These are phyloP conservation scores for Arthroderma uncinatum DNA, from an alignment of 2,329 filamentous ascomycete genomes.

Conservation along the genomic window DNA sequence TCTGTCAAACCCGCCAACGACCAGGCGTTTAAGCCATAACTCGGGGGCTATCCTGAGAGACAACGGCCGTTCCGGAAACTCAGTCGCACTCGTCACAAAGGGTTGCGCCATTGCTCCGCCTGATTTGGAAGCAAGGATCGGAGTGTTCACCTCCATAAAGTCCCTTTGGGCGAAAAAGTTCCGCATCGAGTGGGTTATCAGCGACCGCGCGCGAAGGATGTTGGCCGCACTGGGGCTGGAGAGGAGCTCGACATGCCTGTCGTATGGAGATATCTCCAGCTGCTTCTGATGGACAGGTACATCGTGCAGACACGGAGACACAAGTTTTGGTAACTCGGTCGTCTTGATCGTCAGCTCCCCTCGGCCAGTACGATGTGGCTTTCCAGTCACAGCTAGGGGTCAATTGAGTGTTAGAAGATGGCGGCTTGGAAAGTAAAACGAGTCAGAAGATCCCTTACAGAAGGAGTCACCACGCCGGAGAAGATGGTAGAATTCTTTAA, in stretches of 20 bases:
- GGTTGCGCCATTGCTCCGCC: slow-evolving; percentile 82
- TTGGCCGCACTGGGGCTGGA: slow-evolving; percentile 59
- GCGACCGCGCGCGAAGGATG: slow-evolving; percentile 60
- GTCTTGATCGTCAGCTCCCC: slow-evolving; percentile 68
- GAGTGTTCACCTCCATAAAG: slow-evolving; percentile 84
- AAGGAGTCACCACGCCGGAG: slow-evolving; percentile 74
- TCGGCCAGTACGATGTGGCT: slow-evolving; percentile 55
- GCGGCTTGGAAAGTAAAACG: slow-evolving; percentile 8
- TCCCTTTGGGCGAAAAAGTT: slow-evolving; percentile 58
- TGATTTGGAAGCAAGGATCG: slow-evolving; percentile 69
- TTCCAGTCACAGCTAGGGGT: slow-evolving; percentile 53
- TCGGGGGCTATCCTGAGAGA: slow-evolving; percentile 85
- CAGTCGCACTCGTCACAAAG: slow-evolving; percentile 68
- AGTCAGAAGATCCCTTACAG: slow-evolving; percentile 50
- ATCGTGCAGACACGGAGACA: slow-evolving; percentile 69
- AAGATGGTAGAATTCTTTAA: slow-evolving; percentile 52
- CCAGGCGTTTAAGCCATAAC: slow-evolving; percentile 83
- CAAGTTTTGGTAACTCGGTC: slow-evolving; percentile 54
- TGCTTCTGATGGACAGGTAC: slow-evolving; percentile 61
- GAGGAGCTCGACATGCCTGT: slow-evolving; percentile 77
- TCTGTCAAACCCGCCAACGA: slow-evolving; percentile 75
- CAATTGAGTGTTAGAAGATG: neutral
- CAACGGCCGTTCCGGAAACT: slow-evolving; percentile 60
- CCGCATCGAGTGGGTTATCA: slow-evolving; percentile 63
- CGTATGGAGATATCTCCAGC: slow-evolving; percentile 59